Percentiles rank a stretch among this genome's conserved stretches.
Conservation (phyloP, 495 filamentous ascomycete species). For the Xylaria castorea region DNA sequence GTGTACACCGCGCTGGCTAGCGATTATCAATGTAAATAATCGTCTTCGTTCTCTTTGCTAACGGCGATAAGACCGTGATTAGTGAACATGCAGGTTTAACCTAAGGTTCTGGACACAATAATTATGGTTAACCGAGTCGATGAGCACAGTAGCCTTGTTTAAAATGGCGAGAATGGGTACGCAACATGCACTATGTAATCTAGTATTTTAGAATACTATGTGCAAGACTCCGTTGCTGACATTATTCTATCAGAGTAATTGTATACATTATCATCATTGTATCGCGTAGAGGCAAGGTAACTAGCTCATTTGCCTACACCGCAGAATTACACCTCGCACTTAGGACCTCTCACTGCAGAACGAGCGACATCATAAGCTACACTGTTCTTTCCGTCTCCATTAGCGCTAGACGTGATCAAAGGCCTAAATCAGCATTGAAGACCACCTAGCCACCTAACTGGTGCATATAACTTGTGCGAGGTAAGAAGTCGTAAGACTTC, state of each 20-base stretch:
- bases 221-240: neutral
- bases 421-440: neutral
- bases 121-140: neutral
- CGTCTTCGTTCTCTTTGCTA: neutral
- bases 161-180: neutral
- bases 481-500: neutral
- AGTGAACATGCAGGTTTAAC: neutral
- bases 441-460: neutral
- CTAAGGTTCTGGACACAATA: neutral
- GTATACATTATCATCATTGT: neutral
- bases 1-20: neutral
- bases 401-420: neutral
- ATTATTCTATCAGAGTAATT: neutral
- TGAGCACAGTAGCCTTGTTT: neutral
- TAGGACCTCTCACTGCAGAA: neutral
- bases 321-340: neutral
- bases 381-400: neutral
- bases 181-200: neutral
- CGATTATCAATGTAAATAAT: neutral
- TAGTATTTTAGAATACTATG: neutral
- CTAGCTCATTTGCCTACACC: neutral
- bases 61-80: neutral
- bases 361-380: neutral
- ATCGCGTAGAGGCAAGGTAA: neutral
- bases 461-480: neutral